Evolutionary conservation across 2,329 filamentous ascomycete genomes (phyloP).

Genomic region (Diplodia intermedia): DNA sequence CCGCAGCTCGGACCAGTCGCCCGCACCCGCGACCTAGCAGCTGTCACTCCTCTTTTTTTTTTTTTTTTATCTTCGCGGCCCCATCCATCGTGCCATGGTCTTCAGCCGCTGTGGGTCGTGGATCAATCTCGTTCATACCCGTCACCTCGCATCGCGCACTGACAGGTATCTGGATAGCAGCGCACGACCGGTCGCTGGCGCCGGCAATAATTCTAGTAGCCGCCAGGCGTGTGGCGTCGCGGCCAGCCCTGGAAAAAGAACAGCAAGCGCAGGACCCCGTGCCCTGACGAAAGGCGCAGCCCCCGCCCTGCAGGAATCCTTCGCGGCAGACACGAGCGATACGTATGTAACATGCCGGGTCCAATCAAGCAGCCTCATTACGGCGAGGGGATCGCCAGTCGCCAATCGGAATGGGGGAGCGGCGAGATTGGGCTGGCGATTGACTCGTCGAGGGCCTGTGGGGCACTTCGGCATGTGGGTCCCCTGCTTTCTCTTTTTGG

Average conservation of each 20-base stretch:
- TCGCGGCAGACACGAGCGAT: background rate
- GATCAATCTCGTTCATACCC: background rate
- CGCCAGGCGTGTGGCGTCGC: background rate
- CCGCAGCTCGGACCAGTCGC: too few relatives aligned
- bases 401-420: background rate
- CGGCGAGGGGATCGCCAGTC: background rate
- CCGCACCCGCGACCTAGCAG: too few relatives aligned
- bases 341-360: background rate
- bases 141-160: background rate
- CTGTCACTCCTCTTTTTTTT: too few relatives aligned
- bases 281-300: too few relatives aligned
- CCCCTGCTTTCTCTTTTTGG: background rate
- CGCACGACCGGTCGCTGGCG: background rate
- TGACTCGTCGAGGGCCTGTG: background rate
- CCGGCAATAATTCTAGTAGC: background rate
- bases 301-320: background rate
- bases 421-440: background rate
- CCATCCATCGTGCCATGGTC: background rate
- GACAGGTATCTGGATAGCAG: background rate
- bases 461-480: background rate
- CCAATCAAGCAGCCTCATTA: background rate
- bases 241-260: background rate
- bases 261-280: background rate
- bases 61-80: background rate
- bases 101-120: too few relatives aligned